Evolutionary conservation across 768 basidiomycete species (phyloP).

Genomic region (Flagelloscypha sp.): DNA sequence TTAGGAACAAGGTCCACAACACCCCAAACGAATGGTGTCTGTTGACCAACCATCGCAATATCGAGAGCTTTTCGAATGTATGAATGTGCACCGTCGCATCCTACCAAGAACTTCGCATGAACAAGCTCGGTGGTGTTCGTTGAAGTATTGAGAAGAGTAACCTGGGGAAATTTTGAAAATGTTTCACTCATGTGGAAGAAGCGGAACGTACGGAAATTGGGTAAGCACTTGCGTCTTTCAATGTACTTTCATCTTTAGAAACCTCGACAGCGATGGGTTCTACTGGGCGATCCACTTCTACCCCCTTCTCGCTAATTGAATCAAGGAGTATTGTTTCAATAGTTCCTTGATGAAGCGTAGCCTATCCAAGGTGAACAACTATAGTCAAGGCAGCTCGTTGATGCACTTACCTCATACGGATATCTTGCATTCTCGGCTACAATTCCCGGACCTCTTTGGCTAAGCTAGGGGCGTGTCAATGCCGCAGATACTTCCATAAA

Average conservation of each 20-base stretch:
- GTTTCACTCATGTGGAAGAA: background rate
- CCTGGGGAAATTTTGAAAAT: background rate
- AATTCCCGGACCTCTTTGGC: slow-evolving; percentile 54
- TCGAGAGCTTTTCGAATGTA: slow-evolving; percentile 67
- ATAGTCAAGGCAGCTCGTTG: background rate
- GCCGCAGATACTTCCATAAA: background rate
- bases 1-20: slow-evolving; percentile 62
- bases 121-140: too few species aligned
- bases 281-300: slow-evolving; percentile 45
- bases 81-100: slow-evolving; percentile 77
- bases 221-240: slow-evolving; percentile 31
- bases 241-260: slow-evolving; percentile 29
- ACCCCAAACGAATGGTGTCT: slow-evolving; percentile 75
- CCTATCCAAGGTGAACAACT: slow-evolving; percentile 29
- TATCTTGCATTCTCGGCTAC: slow-evolving; percentile 56
- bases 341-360: slow-evolving; percentile 55
- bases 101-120: slow-evolving; percentile 66
- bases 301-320: slow-evolving; percentile 38
- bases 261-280: slow-evolving; percentile 42
- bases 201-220: slow-evolving; percentile 25
- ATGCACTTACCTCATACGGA: slow-evolving; percentile 55
- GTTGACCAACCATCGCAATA: slow-evolving; percentile 72
- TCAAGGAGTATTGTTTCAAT: slow-evolving; percentile 54
- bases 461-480: slow-evolving; percentile 38
- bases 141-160: background rate